Evolutionary conservation across 345 rosid genomes (phyloP), one percentile per base, ranked within the genome.

Genomic region (Lepidium didymum): DNA sequence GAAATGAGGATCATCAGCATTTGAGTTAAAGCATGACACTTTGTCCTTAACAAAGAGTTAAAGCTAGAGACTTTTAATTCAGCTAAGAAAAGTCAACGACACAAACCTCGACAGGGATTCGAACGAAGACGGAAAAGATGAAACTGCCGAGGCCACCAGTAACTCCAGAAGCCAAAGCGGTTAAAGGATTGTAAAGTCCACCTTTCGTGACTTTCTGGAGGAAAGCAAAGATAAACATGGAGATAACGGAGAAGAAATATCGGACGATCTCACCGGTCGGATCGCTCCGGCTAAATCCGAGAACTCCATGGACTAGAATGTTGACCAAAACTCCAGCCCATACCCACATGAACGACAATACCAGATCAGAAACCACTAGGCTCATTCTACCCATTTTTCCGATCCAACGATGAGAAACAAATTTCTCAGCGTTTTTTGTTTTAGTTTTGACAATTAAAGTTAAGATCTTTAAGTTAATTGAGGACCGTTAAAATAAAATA

Each of bases 31-130:
- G 37, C 15, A 16, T 2, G 27, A 40, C 31, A 12, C 33, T 49
- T n/a, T n/a, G n/a, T n/a, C n/a, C n/a, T n/a, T n/a, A n/a, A n/a
- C n/a, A n/a, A n/a, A n/a, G n/a, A n/a, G n/a, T 27, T 27, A 27
- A 27, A 27, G 6, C 23, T 5, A 27, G 27, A 4, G 31, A 4
- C 31, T 27, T 25, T 65, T 3, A 47, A 10, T 65, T 16, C 1
- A 53, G 2, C 2, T 5, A 1, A 14, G 34, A 54, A 27, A 16
- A 23, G 70, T 56, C 36, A 72, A 37, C 15, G 65, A 52, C 23
- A 16, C 36, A 38, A 72, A 89, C 97, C 96, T 91, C 92, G 38
- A 63, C 79, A 62, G 97, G 97, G 70, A 91, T 86, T 57, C 97
- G 76, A 59, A 86, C 87, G 0, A 87, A 59, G 69, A 80, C 76